phyloP scores from a whole-genome alignment of 2,329 filamentous ascomycete species.

The Fusarium sp. region DNA sequence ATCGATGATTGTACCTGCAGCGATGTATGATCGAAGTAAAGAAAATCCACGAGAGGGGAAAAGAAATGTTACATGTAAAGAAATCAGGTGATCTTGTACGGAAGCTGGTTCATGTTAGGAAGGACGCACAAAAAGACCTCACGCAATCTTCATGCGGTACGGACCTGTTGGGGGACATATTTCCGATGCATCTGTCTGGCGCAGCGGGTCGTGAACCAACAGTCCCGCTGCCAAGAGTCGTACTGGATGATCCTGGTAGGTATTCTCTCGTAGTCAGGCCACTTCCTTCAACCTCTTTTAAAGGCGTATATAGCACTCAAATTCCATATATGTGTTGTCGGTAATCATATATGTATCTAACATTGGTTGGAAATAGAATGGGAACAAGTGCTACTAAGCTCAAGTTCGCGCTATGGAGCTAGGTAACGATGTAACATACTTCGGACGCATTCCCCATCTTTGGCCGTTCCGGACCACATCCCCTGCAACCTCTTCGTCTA shows the following conservation, averaged over 20 bases:
- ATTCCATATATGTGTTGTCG: too few species aligned
- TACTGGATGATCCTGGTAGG: too few species aligned
- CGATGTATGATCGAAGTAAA: neutral
- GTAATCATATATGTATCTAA: too few species aligned
- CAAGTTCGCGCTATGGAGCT: rapidly evolving
- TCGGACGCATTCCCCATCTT: neutral
- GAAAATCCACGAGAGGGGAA: neutral
- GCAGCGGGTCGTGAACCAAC: constrained; percentile 3
- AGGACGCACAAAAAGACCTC: neutral
- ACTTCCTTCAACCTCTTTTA: too few species aligned
- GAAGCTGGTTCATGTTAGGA: neutral
- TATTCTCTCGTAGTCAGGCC: too few species aligned
- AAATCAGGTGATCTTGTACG: neutral
- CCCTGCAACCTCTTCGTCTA: neutral
- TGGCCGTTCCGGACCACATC: neutral
- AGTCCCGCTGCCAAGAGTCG: neutral
- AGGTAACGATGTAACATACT: neutral
- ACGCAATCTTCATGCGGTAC: neutral
- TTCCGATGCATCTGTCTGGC: constrained; percentile 10
- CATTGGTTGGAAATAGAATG: neutral
- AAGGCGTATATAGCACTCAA: too few species aligned
- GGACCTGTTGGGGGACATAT: neutral
- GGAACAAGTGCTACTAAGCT: neutral
- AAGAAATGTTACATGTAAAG: rapidly evolving
- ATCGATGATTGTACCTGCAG: rapidly evolving